These are phyloP conservation scores for Emiliania huxleyi DNA, from an alignment of 78 protist species.

Conservation along the genomic window DNA sequence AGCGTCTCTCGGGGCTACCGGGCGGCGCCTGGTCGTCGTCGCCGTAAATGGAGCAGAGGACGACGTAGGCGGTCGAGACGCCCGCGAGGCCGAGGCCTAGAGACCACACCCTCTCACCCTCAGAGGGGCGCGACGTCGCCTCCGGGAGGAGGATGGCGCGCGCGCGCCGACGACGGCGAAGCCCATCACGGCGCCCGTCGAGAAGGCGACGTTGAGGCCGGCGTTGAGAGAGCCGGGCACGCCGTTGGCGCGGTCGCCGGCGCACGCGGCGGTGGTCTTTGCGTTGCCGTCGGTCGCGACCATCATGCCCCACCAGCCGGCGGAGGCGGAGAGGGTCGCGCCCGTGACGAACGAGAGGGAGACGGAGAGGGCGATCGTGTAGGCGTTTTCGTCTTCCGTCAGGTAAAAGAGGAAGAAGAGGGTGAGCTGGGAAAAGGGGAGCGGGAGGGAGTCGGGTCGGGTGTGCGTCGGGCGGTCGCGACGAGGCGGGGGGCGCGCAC, in stretches of 20 bases:
- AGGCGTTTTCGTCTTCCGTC: background rate
- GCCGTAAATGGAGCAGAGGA: background rate
- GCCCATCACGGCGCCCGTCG: conserved; percentile 72
- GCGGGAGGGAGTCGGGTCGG: too few species aligned
- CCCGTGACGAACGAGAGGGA: conserved; percentile 57
- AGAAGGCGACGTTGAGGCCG: conserved; percentile 55
- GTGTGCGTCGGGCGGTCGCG: too few species aligned
- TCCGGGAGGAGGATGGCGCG: too few species aligned
- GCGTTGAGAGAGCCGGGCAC: background rate
- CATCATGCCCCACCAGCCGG: conserved; percentile 63
- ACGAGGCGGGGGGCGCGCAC: too few species aligned
- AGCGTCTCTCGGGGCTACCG: too few species aligned
- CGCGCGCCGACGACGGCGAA: conserved; percentile 43
- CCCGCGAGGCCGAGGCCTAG: conserved; percentile 23
- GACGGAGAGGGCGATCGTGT: background rate
- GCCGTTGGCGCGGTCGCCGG: background rate
- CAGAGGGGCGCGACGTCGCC: too few species aligned
- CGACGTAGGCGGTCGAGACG: background rate
- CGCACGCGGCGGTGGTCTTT: conserved; percentile 32
- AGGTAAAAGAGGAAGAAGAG: background rate
- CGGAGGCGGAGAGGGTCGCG: conserved; percentile 45
- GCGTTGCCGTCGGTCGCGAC: conserved; percentile 61
- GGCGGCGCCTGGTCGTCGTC: background rate
- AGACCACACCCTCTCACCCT: too few species aligned
- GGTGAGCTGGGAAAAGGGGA: too few species aligned